These are phyloP conservation scores for Carex littledalei DNA, from an alignment of 176 grass and related monocot genomes.

Conservation along the genomic window DNA sequence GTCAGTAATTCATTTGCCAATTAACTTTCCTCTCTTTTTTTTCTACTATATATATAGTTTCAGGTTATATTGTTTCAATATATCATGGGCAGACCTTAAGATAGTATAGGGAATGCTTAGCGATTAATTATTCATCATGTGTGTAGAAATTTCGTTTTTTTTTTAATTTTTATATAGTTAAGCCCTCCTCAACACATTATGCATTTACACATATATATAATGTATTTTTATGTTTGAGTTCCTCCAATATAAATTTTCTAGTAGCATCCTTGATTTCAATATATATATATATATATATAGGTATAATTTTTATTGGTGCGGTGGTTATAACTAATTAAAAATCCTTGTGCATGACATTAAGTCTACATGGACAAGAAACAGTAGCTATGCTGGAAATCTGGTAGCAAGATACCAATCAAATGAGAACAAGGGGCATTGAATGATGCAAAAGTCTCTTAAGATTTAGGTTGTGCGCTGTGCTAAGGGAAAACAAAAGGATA, in stretches of 20 bases:
- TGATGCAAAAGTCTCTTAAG: not conserved
- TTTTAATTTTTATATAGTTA: too few relatives aligned
- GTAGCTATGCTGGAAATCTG: not conserved
- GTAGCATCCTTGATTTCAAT: too few relatives aligned
- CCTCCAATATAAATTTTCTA: too few relatives aligned
- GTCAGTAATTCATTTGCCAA: not conserved
- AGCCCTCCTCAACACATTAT: too few relatives aligned
- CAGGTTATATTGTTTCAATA: not conserved
- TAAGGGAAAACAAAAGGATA: constrained; percentile 1
- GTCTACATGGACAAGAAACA: not conserved
- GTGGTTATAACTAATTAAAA: not conserved
- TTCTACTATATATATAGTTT: not conserved
- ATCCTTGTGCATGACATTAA: not conserved
- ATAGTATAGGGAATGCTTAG: too few relatives aligned
- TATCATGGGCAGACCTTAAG: too few relatives aligned
- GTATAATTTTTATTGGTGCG: not conserved
- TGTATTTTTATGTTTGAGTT: too few relatives aligned
- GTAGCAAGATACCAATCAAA: constrained; percentile 2
- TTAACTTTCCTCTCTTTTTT: not conserved
- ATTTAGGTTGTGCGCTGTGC: not conserved
- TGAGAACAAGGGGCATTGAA: not conserved
- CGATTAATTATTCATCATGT: too few relatives aligned
- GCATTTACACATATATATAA: too few relatives aligned
- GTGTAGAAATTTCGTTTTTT: too few relatives aligned
- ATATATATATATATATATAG: not conserved